Percentiles rank a stretch among this genome's conserved stretches.
Conservation (phyloP, 116 monocot species). For the Zostera marina region DNA sequence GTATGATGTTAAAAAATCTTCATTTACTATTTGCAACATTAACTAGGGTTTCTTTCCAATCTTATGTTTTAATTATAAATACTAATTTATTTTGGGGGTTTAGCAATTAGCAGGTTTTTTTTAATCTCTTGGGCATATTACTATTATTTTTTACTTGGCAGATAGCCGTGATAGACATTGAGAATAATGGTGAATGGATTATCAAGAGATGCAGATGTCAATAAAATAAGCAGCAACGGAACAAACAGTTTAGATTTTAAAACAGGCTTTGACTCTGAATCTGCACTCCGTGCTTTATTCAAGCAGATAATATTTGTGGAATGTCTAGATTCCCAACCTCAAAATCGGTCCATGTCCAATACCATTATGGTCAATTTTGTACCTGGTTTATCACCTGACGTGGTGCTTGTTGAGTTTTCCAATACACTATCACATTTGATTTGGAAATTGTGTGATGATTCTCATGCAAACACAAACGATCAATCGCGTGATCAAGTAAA, state of each 20-base stretch:
- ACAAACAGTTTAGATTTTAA: not conserved
- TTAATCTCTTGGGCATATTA: too few species aligned
- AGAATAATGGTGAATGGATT: too few species aligned
- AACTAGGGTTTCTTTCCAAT: too few species aligned
- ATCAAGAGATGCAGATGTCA: too few species aligned
- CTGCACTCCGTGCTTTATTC: slow-evolving; percentile 5
- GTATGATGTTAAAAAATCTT: too few species aligned
- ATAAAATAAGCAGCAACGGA: too few species aligned
- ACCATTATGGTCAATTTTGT: slow-evolving; percentile 4
- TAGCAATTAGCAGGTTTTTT: too few species aligned
- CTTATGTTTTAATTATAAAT: too few species aligned
- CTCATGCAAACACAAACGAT: not conserved
- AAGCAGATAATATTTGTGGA: slow-evolving; percentile 9
- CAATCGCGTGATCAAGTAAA: slow-evolving; percentile 1
- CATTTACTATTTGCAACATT: too few species aligned
- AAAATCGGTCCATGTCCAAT: not conserved
- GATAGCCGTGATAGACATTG: too few species aligned
- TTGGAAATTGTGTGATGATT: slow-evolving; percentile 2
- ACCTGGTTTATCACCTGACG: not conserved
- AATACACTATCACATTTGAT: slow-evolving; percentile 8
- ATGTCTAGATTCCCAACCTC: not conserved
- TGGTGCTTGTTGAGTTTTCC: slow-evolving; percentile 9
- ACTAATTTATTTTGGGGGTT: too few species aligned
- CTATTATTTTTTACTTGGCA: too few species aligned
- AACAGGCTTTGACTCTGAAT: slow-evolving; percentile 2